Evolutionary conservation across 208 protist species (phyloP).

Genomic region (Wallacemonas sp.): DNA sequence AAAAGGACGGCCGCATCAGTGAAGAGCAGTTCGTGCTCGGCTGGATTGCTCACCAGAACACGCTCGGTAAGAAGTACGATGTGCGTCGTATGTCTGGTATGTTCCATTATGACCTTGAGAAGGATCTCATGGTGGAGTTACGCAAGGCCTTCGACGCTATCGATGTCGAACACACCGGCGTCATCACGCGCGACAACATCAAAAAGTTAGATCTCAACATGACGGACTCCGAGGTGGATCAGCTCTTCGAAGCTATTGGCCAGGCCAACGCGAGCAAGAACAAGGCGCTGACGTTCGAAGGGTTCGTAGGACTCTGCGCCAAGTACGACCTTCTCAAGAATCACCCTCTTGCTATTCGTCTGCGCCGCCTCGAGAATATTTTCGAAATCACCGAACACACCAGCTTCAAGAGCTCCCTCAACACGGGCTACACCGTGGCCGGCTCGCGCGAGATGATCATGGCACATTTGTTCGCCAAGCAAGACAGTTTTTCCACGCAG

Average conservation of each 20-base stretch:
- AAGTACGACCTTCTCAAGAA: slow-evolving; percentile 83
- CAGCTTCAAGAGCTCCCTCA: slow-evolving; percentile 55
- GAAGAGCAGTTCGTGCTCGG: slow-evolving; percentile 87
- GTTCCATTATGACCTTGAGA: slow-evolving; percentile 87
- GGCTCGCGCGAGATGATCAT: slow-evolving; percentile 73
- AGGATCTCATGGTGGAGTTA: slow-evolving; percentile 72
- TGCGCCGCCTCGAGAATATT: slow-evolving; percentile 73
- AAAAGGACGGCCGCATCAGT: slow-evolving; percentile 77
- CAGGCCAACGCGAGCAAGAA: slow-evolving; percentile 30
- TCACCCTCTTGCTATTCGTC: slow-evolving; percentile 70
- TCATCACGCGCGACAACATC: slow-evolving; percentile 80
- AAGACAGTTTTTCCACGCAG: slow-evolving; percentile 48
- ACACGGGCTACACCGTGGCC: slow-evolving; percentile 84
- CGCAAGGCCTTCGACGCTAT: slow-evolving; percentile 82
- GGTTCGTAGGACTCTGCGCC: slow-evolving; percentile 75
- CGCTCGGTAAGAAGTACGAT: slow-evolving; percentile 81
- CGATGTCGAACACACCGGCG: slow-evolving; percentile 74
- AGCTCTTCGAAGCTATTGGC: slow-evolving; percentile 68
- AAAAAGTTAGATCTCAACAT: slow-evolving; percentile 61
- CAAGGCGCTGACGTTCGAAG: slow-evolving; percentile 70
- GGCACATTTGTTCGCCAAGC: slow-evolving; percentile 58
- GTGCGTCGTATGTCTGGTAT: slow-evolving; percentile 72
- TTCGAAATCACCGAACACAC: slow-evolving; percentile 75
- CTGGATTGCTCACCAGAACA: slow-evolving; percentile 76
- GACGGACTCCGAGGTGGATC: slow-evolving; percentile 58